phyloP scores from a whole-genome alignment of 495 filamentous ascomycete genomes.

The Penicillium robsamsonii region DNA sequence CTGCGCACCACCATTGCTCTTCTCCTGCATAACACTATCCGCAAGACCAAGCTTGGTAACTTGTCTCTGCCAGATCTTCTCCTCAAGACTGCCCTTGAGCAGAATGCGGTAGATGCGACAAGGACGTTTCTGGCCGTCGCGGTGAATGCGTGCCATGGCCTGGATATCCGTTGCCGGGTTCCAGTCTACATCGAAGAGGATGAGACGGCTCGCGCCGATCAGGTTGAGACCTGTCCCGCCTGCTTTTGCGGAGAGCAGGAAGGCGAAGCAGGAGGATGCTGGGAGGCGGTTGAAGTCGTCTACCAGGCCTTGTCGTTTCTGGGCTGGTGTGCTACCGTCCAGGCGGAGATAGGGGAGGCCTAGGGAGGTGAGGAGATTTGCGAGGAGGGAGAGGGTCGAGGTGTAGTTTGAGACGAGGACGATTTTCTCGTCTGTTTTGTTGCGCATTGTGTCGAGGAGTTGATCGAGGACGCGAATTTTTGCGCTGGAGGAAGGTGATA shows the following conservation, averaged over 20 bases:
- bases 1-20: slow-evolving; percentile 42
- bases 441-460: slow-evolving; percentile 61
- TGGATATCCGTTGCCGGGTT: slow-evolving; percentile 79
- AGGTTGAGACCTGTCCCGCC: slow-evolving; percentile 77
- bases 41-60: slow-evolving; percentile 72
- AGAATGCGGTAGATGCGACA: slow-evolving; percentile 75
- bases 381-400: slow-evolving; percentile 69
- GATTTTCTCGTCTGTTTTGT: slow-evolving; percentile 67
- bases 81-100: slow-evolving; percentile 70
- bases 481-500: slow-evolving; percentile 58
- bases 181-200: slow-evolving; percentile 83
- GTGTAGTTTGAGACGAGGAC: slow-evolving; percentile 84
- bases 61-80: slow-evolving; percentile 85
- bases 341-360: slow-evolving; percentile 67
- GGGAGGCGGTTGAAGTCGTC: slow-evolving; percentile 71
- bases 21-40: slow-evolving; percentile 65
- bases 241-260: slow-evolving; percentile 76
- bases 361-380: slow-evolving; percentile 60
- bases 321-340: slow-evolving; percentile 67
- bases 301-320: slow-evolving; percentile 70
- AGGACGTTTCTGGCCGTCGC: slow-evolving; percentile 70
- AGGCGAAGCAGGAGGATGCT: slow-evolving; percentile 61
- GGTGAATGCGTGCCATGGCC: slow-evolving; percentile 82
- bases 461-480: slow-evolving; percentile 73
- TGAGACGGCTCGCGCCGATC: slow-evolving; percentile 70